These are phyloP conservation scores for Scheffersomyces insectosa DNA, from an alignment of 1,139 yeast species.

Conservation along the genomic window DNA sequence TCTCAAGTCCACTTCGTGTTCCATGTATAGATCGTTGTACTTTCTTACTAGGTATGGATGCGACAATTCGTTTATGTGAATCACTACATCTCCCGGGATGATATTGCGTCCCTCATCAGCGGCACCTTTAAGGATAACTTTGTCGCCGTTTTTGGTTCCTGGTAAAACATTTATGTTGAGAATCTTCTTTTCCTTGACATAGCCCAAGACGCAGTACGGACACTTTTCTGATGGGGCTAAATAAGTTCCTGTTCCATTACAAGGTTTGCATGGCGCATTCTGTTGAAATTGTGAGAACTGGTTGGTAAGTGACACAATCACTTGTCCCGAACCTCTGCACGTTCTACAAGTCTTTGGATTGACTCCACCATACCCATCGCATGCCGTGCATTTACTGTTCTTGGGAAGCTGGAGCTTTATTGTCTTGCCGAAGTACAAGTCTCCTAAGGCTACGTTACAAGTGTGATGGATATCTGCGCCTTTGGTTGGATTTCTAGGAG, in stretches of 20 bases:
- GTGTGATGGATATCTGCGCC: constrained; percentile 51
- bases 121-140: constrained; percentile 53
- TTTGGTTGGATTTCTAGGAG: constrained; percentile 13
- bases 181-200: constrained; percentile 47
- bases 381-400: constrained; percentile 38
- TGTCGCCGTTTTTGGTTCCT: constrained; percentile 54
- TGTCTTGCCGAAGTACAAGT: constrained; percentile 49
- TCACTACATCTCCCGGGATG: constrained; percentile 67
- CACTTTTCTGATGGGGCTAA: constrained; percentile 36
- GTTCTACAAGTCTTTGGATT: constrained; percentile 33
- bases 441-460: constrained; percentile 44
- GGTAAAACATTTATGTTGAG: constrained; percentile 52
- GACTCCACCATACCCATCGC: constrained; percentile 48
- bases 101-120: constrained; percentile 64
- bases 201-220: constrained; percentile 37
- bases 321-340: constrained; percentile 43
- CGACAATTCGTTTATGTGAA: constrained; percentile 35
- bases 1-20: constrained; percentile 45
- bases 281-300: constrained; percentile 37
- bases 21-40: constrained; percentile 49
- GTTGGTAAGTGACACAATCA: constrained; percentile 32
- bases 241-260: constrained; percentile 38
- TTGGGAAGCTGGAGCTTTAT: constrained; percentile 47
- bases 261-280: constrained; percentile 33
- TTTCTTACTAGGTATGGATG: constrained; percentile 49